Evolutionary conservation across 306 rosid species (phyloP), one percentile per base, ranked within the genome.

Genomic region (Crataegus laevigata): DNA sequence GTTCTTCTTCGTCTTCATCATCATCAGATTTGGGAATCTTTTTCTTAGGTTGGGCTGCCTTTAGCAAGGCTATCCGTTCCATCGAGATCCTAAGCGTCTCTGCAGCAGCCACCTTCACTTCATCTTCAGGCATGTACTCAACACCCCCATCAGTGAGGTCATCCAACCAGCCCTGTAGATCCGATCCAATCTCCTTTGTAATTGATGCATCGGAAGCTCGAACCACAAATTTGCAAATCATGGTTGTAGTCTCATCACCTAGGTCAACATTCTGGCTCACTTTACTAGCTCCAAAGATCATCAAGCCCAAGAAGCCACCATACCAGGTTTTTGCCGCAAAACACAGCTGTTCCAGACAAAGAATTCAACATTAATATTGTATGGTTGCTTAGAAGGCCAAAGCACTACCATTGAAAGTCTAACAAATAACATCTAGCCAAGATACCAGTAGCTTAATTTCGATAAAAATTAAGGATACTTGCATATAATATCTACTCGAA

Each of bases 201-300:
- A 94, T 90, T 19, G 97, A 90, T 45, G 96, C 89, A 66, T 94
- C 98, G 6, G 99, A 94, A 73, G 97, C 99, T 75, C 99, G 89
- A 40, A 94, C 93, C 11, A 94, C 96, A 59, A 94, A 94, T 83
- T 94, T 94, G 89, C 98, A 92, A 78, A 94, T 38, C 99, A 94
- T 94, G 72, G 96, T 88, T 0, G 99, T 94, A 11, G 98, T 94
- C 80, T 94, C 99, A 67, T 94, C 99, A 51, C 99, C 99, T 82
- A 94, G 81, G 84, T 94, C 99, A 71, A 94, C 86, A 21, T 94
- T 92, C 88, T 98, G 87, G 81, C 99, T 94, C 73, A 94, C 99
- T 84, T 94, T 97, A 80, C 99, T 94, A 57, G 99, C 97, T 80
- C 99, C 99, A 71, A 94, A 94, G 77, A 94, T 88, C 99, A 94